Evolutionary conservation across 192 early-diverging fungal species (phyloP), one percentile per base, ranked within the genome.

Genomic region (Backusella australiensis): DNA sequence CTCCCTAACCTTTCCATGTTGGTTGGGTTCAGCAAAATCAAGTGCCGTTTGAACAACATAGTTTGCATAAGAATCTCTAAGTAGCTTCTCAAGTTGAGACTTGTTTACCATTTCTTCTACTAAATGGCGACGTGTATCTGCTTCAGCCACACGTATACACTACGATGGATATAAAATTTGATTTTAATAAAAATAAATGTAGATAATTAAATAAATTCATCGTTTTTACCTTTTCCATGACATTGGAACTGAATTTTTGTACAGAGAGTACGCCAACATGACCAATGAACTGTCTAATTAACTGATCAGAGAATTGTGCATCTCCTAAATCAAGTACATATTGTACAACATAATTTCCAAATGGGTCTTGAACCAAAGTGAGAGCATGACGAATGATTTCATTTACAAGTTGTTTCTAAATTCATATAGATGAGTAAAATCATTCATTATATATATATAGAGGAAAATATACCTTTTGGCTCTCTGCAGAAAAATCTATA

Each of bases 271-370:
- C 77, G 75, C 89, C 91, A 36, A 94, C 90, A 76, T 92, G 88
- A 34, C 89, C 91, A 69, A 94, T 84, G 78, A 96, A 95, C 36
- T 85, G 89, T n/a, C 83, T 83, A 78, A 95, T 92, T 65, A 96
- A 79, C 6, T 86, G 78, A 71, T 95, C 92, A 19, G 90, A 87
- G 69, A 89, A 95, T 6, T 85, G 85, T 6, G 80, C 76, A 32
- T 94, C 87, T 7, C 86, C 86, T 65, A 96, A 85, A 69, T 96
- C 95, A 72, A 96, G 85, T 35, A 96, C 92, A 63, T 96, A 96
- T 85, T 96, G 95, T 49, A 96, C 93, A 4, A 96, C 95, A 75
- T 96, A 96, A 88, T 96, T 96, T 26, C 94, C 95, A 83, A 92
- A 96, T 32, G 93, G 93, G 76, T 96, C 95, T 80, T 95, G 89